These are phyloP conservation scores for Alternaria triticina DNA, from an alignment of 2,329 filamentous ascomycete species.

Conservation along the genomic window DNA sequence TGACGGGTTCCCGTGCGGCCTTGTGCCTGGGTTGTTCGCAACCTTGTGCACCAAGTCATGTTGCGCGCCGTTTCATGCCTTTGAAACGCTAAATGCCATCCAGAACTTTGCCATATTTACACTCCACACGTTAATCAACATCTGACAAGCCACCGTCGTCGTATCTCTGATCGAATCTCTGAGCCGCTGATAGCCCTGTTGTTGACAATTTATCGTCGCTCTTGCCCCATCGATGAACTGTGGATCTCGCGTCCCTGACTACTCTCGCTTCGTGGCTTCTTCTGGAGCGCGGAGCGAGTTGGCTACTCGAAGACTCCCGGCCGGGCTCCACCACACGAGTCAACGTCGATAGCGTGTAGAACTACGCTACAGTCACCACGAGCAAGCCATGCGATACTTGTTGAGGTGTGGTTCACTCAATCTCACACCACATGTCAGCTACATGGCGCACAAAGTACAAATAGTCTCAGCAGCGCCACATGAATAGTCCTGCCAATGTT, in stretches of 20 bases:
- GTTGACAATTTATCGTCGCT: not conserved
- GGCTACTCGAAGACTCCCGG: slow-evolving; percentile 12
- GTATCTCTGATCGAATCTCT: not conserved
- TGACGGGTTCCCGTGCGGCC: slow-evolving; percentile 3
- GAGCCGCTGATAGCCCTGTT: not conserved
- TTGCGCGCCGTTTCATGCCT: slow-evolving; percentile 15
- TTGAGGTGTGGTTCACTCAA: not conserved
- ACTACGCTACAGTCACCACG: not conserved
- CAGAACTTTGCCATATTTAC: not conserved
- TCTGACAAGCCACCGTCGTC: slow-evolving; percentile 10
- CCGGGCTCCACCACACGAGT: slow-evolving; percentile 16
- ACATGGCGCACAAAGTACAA: not conserved
- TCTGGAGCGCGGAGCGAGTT: slow-evolving; percentile 14
- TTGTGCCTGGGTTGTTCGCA: not conserved
- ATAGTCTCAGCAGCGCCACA: not conserved
- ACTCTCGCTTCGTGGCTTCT: slow-evolving; percentile 3
- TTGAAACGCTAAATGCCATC: slow-evolving; percentile 5
- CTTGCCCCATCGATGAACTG: slow-evolving; percentile 11
- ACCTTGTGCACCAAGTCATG: slow-evolving; percentile 10
- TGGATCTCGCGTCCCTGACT: slow-evolving; percentile 11
- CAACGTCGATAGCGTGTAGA: slow-evolving; percentile 6
- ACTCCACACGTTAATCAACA: slow-evolving; percentile 14
- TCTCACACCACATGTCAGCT: not conserved
- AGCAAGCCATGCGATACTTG: slow-evolving; percentile 2
- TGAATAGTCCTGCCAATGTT: not conserved